Conservation (phyloP, 208 protist genomes). For the Porcisia deanei region DNA sequence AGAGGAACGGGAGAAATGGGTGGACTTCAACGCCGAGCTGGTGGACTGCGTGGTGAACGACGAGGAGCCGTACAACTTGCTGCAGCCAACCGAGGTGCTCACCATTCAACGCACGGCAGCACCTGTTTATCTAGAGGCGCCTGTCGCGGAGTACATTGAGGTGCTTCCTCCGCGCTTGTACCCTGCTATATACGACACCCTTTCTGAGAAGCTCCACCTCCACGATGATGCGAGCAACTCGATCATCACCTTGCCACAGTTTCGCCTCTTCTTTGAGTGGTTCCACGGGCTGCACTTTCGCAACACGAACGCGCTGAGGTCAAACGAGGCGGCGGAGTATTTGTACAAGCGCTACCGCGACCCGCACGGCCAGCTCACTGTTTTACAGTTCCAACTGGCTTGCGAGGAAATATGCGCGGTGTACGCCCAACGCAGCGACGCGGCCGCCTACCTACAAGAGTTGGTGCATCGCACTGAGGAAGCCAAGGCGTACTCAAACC, state of each 20-base stretch:
- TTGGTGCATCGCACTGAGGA: constrained; percentile 37
- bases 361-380: constrained; percentile 40
- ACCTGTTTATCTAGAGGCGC: constrained; percentile 42
- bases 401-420: constrained; percentile 52
- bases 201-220: constrained; percentile 39
- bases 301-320: constrained; percentile 55
- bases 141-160: constrained; percentile 56
- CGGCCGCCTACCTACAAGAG: constrained; percentile 50
- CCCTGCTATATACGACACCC: constrained; percentile 53
- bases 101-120: constrained; percentile 36
- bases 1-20: constrained; percentile 13
- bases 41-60: constrained; percentile 76
- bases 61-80: constrained; percentile 56
- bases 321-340: constrained; percentile 48
- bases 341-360: constrained; percentile 59
- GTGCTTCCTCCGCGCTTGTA: constrained; percentile 35
- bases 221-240: constrained; percentile 14
- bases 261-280: constrained; percentile 77
- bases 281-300: constrained; percentile 65
- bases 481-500: constrained; percentile 1
- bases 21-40: constrained; percentile 48
- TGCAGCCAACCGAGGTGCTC: constrained; percentile 55
- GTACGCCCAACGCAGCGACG: constrained; percentile 50
- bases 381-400: constrained; percentile 51
- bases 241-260: constrained; percentile 41